phyloP scores from a whole-genome alignment of 257 asterid genomes.

The Forsythia viridissima region DNA sequence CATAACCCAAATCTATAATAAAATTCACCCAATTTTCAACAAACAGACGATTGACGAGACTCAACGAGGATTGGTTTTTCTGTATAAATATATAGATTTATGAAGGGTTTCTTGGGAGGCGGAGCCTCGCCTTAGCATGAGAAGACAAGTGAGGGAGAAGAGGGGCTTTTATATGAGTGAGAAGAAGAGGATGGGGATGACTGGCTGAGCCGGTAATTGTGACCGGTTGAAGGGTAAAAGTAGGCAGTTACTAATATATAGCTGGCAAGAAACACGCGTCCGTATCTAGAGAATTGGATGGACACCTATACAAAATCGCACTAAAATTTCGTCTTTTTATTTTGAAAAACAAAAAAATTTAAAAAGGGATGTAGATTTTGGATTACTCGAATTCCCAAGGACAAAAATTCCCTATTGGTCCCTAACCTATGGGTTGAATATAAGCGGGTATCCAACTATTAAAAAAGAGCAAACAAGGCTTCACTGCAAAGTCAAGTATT shows the following conservation, averaged over 20 bases:
- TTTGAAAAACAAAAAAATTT: too few species aligned
- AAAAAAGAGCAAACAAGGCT: too few species aligned
- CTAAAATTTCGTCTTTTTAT: background rate
- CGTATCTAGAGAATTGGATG: background rate
- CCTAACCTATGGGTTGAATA: too few species aligned
- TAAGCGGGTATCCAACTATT: too few species aligned
- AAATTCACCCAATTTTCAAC: too few species aligned
- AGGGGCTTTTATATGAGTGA: conserved; percentile 32
- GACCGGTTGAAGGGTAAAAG: conserved; percentile 20
- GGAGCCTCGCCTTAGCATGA: conserved; percentile 33
- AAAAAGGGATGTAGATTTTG: too few species aligned
- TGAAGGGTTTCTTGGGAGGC: conserved; percentile 30
- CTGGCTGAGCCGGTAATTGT: conserved; percentile 36
- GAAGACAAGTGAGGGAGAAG: background rate
- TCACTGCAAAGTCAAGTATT: too few species aligned
- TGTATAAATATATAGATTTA: background rate
- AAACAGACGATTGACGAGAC: too few species aligned
- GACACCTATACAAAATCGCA: conserved; percentile 35
- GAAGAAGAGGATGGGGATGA: conserved; percentile 44
- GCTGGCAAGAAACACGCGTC: conserved; percentile 69
- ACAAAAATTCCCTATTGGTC: too few species aligned
- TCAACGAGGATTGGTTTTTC: background rate
- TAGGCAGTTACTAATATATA: conserved; percentile 44
- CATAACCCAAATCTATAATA: conserved; percentile 20
- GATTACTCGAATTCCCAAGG: too few species aligned